A percentile compares a stretch with the other conserved stretches of the same genome.
Conservation (phyloP, 2,329 filamentous ascomycete species). For the Colletotrichum chlorophyti region DNA sequence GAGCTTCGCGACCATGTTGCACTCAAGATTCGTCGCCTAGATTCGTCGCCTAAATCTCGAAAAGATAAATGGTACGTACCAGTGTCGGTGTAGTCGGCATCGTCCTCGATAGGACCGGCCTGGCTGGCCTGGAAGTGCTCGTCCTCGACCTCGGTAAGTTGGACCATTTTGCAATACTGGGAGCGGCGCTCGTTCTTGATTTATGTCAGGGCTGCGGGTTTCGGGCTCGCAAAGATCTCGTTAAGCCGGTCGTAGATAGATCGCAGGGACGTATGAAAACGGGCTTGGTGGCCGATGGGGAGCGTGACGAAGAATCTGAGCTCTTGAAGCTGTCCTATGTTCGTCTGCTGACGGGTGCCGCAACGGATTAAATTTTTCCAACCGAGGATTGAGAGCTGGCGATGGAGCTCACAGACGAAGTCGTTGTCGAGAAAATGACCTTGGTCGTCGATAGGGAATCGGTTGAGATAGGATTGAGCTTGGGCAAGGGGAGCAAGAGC, state of each 20-base stretch:
- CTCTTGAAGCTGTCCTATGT: slow-evolving; percentile 7
- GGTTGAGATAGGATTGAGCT: slow-evolving; percentile 17
- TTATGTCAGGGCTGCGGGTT: background rate
- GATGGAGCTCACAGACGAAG: slow-evolving; percentile 8
- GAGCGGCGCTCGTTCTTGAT: slow-evolving; percentile 2
- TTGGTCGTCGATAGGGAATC: slow-evolving; percentile 6
- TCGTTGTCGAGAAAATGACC: slow-evolving; percentile 9
- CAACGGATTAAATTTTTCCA: slow-evolving; percentile 13
- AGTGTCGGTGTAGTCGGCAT: slow-evolving; percentile 93
- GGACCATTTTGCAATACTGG: slow-evolving; percentile 80
- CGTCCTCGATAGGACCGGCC: slow-evolving; percentile 76
- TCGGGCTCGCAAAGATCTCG: background rate
- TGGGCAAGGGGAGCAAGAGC: slow-evolving; percentile 12
- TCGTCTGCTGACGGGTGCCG: slow-evolving; percentile 9
- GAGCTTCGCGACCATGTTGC: background rate
- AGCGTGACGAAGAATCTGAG: slow-evolving; percentile 8
- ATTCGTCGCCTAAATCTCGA: background rate
- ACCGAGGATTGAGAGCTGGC: slow-evolving; percentile 3
- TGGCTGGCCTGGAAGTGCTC: slow-evolving; percentile 85
- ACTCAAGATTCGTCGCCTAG: background rate
- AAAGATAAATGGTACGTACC: slow-evolving; percentile 62
- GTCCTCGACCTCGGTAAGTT: slow-evolving; percentile 95
- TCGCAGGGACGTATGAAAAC: slow-evolving; percentile 14
- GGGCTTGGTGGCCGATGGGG: slow-evolving; percentile 11
- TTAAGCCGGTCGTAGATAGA: background rate